These are phyloP conservation scores for Pyrenophora tritici-repentis DNA, from an alignment of 2,329 filamentous ascomycete species.

Conservation along the genomic window DNA sequence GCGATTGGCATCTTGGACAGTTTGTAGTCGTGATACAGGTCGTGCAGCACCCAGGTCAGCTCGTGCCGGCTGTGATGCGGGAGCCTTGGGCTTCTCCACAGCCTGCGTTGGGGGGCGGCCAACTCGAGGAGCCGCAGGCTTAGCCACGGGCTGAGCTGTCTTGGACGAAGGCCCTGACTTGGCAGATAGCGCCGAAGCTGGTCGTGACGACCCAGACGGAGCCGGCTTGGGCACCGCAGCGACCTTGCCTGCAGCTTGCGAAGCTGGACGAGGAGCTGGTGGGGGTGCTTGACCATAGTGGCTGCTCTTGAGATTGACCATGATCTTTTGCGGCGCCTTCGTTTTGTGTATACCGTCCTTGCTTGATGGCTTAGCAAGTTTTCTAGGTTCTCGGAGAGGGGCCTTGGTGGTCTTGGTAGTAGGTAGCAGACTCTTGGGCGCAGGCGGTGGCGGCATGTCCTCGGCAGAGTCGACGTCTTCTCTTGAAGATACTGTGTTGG, in stretches of 20 bases:
- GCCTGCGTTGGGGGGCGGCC: slow-evolving; percentile 51
- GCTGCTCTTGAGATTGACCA: slow-evolving; percentile 67
- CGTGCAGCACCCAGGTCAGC: slow-evolving; percentile 57
- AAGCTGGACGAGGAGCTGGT: slow-evolving; percentile 62
- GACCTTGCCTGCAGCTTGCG: slow-evolving; percentile 28
- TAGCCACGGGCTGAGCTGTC: slow-evolving; percentile 27
- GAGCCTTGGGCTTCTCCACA: slow-evolving; percentile 69
- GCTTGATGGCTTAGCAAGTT: slow-evolving; percentile 63
- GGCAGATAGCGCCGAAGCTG: slow-evolving; percentile 34
- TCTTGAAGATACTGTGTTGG: slow-evolving; percentile 38
- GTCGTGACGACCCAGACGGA: slow-evolving; percentile 32
- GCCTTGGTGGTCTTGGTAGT: slow-evolving; percentile 51
- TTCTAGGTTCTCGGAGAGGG: slow-evolving; percentile 46
- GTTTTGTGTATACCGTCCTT: slow-evolving; percentile 64
- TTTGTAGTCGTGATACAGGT: slow-evolving; percentile 65
- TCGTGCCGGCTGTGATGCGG: slow-evolving; percentile 48
- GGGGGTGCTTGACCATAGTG: slow-evolving; percentile 48
- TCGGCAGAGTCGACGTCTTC: slow-evolving; percentile 53
- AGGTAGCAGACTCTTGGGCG: slow-evolving; percentile 56
- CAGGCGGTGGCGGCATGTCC: slow-evolving; percentile 65
- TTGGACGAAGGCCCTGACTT: slow-evolving; percentile 29
- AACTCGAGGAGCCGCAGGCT: slow-evolving; percentile 32
- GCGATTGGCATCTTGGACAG: slow-evolving; percentile 64
- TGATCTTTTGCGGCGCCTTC: slow-evolving; percentile 67
- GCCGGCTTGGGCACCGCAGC: slow-evolving; percentile 63